phyloP scores from a whole-genome alignment of 768 basidiomycete genomes.

The Amanita fuliginea region DNA sequence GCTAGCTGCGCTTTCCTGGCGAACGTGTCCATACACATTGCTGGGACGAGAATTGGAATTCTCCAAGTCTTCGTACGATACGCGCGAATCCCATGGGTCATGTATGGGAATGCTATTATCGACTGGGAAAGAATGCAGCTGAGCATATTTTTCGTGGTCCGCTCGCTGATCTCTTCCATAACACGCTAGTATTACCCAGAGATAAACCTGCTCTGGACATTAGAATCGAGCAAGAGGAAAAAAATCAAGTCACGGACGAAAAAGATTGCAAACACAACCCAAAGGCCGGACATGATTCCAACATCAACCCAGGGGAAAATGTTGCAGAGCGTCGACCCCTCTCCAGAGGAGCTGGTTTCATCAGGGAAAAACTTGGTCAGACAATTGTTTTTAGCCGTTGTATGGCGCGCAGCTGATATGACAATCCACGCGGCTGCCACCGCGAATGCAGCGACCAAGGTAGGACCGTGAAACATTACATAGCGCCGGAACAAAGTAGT shows the following conservation, averaged over 20 bases:
- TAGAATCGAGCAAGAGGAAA: slow-evolving; percentile 3
- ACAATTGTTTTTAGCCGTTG: slow-evolving; percentile 59
- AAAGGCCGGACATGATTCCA: slow-evolving; percentile 84
- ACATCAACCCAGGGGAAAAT: slow-evolving; percentile 91
- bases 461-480: slow-evolving; percentile 49
- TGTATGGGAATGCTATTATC: slow-evolving; percentile 52
- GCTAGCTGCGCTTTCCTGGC: slow-evolving; percentile 43
- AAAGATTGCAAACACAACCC: slow-evolving; percentile 67
- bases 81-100: slow-evolving; percentile 62
- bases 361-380: slow-evolving; percentile 43
- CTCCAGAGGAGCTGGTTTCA: slow-evolving; percentile 22
- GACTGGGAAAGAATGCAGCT: slow-evolving; percentile 45
- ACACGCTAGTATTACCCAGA: slow-evolving; percentile 34
- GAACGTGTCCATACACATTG: slow-evolving; percentile 34
- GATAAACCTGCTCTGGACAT: slow-evolving; percentile 29
- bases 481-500: slow-evolving; percentile 56
- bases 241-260: slow-evolving; percentile 40
- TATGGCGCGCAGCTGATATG: slow-evolving; percentile 70
- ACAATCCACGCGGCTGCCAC: slow-evolving; percentile 75
- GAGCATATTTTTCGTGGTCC: slow-evolving; percentile 77
- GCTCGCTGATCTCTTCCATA: slow-evolving; percentile 64
- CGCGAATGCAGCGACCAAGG: slow-evolving; percentile 53
- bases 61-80: slow-evolving; percentile 29
- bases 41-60: slow-evolving; percentile 12
- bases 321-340: slow-evolving; percentile 70